Percentiles rank a stretch among this genome's conserved stretches.
Evolutionary conservation across 129 eudicot genomes (phyloP).

Genomic region (Kitagawia praeruptora): DNA sequence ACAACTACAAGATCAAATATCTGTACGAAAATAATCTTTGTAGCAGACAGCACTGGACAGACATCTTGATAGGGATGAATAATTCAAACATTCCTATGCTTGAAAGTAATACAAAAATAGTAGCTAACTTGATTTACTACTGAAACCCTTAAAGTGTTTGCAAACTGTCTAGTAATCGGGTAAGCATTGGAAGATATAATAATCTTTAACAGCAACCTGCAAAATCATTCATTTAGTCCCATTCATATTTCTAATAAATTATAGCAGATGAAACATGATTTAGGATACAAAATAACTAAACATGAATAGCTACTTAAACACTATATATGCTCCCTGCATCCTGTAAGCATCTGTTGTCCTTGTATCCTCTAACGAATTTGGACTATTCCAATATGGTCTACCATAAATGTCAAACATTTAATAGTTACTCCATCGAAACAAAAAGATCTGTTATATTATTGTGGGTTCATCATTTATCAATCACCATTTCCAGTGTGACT

Average conservation of each 20-base stretch:
- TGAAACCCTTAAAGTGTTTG: background rate
- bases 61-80: background rate
- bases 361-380: background rate
- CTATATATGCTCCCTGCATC: background rate
- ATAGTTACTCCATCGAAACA: background rate
- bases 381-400: background rate
- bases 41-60: background rate
- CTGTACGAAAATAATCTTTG: background rate
- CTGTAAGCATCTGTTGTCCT: background rate
- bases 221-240: too few relatives aligned
- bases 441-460: background rate
- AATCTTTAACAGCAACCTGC: background rate
- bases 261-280: background rate
- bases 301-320: background rate
- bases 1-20: background rate
- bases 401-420: background rate
- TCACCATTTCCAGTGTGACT: too few relatives aligned
- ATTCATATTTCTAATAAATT: too few relatives aligned
- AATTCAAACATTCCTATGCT: background rate
- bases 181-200: background rate
- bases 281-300: background rate
- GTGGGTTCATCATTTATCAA: background rate
- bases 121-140: background rate
- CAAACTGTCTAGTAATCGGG: background rate
- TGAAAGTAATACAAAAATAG: background rate